These are phyloP conservation scores for Suhomyces wounanorum DNA, from an alignment of 1,139 yeast species.

Conservation along the genomic window DNA sequence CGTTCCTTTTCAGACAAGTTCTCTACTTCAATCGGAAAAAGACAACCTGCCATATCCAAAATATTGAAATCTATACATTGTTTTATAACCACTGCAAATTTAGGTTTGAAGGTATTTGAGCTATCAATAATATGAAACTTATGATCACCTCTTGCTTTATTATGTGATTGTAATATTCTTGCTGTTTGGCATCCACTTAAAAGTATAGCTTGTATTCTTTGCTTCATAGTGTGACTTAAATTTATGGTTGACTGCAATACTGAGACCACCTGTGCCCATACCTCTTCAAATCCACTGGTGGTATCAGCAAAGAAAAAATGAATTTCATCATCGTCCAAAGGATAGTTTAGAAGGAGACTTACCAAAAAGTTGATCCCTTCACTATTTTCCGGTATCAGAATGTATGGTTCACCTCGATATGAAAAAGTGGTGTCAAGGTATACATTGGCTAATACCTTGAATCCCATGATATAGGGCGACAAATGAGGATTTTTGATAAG, in stretches of 20 bases:
- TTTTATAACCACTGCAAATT: constrained; percentile 26
- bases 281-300: constrained; percentile 58
- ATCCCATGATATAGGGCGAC: constrained; percentile 44
- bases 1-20: constrained; percentile 19
- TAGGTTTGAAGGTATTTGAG: not conserved
- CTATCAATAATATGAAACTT: constrained; percentile 7
- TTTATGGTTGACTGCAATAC: constrained; percentile 36
- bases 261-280: constrained; percentile 45
- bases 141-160: not conserved
- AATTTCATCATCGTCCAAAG: constrained; percentile 41
- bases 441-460: constrained; percentile 42
- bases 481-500: constrained; percentile 41
- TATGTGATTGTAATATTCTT: not conserved
- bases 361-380: constrained; percentile 43
- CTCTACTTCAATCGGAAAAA: constrained; percentile 27
- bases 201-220: constrained; percentile 18
- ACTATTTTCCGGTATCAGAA: constrained; percentile 43
- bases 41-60: constrained; percentile 33
- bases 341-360: constrained; percentile 42
- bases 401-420: constrained; percentile 51
- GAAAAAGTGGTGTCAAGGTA: constrained; percentile 63
- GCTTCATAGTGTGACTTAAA: constrained; percentile 26
- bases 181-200: not conserved
- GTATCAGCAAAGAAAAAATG: constrained; percentile 44
- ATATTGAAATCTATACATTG: constrained; percentile 47